Evolutionary conservation across 208 protist genomes (phyloP).

Genomic region (Phytomonas serpens): DNA sequence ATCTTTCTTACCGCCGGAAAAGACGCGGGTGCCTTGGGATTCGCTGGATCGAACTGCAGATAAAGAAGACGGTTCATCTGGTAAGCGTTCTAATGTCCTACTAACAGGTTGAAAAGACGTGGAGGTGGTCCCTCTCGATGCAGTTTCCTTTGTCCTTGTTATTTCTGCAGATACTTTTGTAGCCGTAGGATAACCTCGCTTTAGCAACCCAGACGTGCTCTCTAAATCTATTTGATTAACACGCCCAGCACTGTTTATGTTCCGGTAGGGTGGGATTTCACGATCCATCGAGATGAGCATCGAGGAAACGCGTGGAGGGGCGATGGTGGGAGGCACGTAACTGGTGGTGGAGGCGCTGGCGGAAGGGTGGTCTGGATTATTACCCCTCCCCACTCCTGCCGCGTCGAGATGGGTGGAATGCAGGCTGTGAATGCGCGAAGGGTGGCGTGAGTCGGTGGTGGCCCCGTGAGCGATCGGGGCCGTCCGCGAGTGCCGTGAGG

Average conservation of each 20-base stretch:
- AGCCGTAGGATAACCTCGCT: not conserved
- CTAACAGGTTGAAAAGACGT: not conserved
- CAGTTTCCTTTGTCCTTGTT: not conserved
- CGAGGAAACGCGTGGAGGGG: conserved; percentile 5
- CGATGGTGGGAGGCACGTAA: conserved; percentile 18
- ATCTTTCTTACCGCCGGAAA: not conserved
- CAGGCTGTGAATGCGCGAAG: conserved; percentile 7
- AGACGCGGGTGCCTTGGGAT: not conserved
- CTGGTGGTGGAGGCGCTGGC: conserved; percentile 7
- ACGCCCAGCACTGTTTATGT: conserved; percentile 3
- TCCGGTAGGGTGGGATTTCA: conserved; percentile 27
- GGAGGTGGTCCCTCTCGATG: not conserved
- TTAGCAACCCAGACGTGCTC: not conserved
- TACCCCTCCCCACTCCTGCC: conserved; percentile 10
- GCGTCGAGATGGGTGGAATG: conserved; percentile 19
- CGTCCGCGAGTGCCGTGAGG: conserved; percentile 20
- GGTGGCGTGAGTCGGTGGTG: not conserved
- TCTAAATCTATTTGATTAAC: not conserved
- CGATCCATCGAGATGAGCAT: conserved; percentile 14
- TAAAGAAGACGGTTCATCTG: not conserved
- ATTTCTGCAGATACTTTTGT: not conserved
- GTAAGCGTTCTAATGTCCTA: not conserved
- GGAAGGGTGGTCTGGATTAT: not conserved
- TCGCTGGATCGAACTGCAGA: not conserved
- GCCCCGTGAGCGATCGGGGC: conserved; percentile 11